Conservation (phyloP, 1,284 basidiomycete species). For the Ustilago lituana region DNA sequence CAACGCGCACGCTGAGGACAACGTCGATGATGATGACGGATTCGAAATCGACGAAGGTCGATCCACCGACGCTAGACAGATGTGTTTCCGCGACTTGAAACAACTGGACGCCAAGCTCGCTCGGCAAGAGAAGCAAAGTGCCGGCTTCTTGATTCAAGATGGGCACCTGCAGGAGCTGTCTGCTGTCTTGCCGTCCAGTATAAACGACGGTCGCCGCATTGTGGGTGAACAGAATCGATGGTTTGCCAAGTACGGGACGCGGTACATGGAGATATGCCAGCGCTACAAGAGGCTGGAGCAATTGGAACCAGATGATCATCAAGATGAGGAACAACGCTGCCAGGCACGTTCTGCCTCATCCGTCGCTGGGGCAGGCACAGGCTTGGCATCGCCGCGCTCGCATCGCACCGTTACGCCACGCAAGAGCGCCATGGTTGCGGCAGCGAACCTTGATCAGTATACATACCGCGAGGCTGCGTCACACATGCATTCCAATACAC, state of each 20-base stretch:
- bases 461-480: constrained; percentile 13
- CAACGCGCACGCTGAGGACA: neutral
- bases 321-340: neutral
- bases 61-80: constrained; percentile 9
- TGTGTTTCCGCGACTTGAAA: constrained; percentile 32
- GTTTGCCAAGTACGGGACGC: constrained; percentile 18
- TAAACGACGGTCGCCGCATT: neutral
- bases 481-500: no score
- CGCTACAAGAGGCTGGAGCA: constrained; percentile 1
- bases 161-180: constrained; percentile 29
- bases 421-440: constrained; percentile 18
- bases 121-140: constrained; percentile 5
- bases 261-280: constrained; percentile 35
- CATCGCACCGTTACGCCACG: constrained; percentile 8
- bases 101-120: constrained; percentile 25
- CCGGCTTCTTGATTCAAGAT: constrained; percentile 23
- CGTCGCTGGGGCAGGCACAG: no score
- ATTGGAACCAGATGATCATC: neutral
- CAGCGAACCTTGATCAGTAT: constrained; percentile 23
- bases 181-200: constrained; percentile 14
- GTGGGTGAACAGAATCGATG: neutral
- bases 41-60: constrained; percentile 28
- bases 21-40: constrained; percentile 6
- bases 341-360: neutral
- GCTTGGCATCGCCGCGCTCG: neutral